phyloP scores from a whole-genome alignment of 75 land plant species.

The Selaginella moellendorffii region DNA sequence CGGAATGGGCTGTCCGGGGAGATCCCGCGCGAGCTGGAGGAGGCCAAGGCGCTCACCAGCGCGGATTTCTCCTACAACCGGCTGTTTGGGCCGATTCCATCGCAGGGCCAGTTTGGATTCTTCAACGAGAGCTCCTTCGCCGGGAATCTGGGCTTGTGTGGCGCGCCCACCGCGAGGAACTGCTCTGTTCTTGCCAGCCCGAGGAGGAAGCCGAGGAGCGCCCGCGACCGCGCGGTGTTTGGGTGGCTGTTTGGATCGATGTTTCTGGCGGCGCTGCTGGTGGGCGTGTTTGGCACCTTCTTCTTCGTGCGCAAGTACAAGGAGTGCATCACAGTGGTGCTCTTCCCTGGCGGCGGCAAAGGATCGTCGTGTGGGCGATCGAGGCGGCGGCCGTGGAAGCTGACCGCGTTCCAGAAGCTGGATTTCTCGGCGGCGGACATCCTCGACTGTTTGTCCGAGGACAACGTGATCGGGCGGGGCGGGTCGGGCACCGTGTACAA shows the following conservation, averaged over 20 bases:
- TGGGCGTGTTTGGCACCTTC: constrained; percentile 11
- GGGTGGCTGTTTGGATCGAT: background rate
- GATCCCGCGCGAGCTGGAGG: background rate
- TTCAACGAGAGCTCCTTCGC: background rate
- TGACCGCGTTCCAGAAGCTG: constrained; percentile 69
- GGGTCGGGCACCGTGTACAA: constrained; percentile 94
- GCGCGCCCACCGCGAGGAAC: background rate
- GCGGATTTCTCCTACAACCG: constrained; percentile 5
- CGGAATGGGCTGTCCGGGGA: background rate
- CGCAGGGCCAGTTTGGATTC: background rate
- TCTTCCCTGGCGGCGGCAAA: background rate
- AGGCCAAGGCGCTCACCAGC: background rate
- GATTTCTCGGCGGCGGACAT: constrained; percentile 54
- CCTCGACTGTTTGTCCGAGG: constrained; percentile 64
- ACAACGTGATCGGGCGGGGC: constrained; percentile 84
- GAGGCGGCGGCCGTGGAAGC: constrained; percentile 67
- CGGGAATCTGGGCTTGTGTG: constrained; percentile 9
- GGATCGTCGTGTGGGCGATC: too few relatives aligned
- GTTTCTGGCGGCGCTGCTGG: constrained; percentile 1
- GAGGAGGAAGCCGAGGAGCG: background rate
- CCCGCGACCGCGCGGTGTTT: background rate
- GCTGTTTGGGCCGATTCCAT: background rate
- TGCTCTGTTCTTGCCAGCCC: background rate
- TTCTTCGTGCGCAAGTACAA: background rate
- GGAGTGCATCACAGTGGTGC: background rate